Conservation (phyloP, 352 stramenopile species). For the Pythium scleroteichum region DNA sequence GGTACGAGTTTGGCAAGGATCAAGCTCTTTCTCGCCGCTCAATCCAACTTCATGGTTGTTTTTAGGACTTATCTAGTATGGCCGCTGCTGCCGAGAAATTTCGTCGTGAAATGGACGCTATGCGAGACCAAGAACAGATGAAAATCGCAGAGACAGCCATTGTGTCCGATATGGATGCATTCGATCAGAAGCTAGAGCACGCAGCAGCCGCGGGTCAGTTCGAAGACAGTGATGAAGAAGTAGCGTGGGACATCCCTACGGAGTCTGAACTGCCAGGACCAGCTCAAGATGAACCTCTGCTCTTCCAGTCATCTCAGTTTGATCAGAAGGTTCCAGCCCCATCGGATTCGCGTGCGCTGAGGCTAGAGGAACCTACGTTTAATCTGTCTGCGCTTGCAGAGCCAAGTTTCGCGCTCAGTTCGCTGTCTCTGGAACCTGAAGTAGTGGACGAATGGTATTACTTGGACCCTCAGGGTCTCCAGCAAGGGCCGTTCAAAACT, state of each 20-base stretch:
- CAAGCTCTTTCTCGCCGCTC: neutral
- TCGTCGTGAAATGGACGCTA: constrained; percentile 83
- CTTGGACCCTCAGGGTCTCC: constrained; percentile 76
- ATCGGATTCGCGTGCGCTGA: constrained; percentile 3
- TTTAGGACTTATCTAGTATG: constrained; percentile 80
- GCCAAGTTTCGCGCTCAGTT: constrained; percentile 29
- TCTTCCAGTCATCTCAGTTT: constrained; percentile 24
- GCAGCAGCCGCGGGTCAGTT: constrained; percentile 75
- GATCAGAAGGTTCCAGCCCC: constrained; percentile 17
- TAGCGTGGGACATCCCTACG: constrained; percentile 50
- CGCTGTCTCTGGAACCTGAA: constrained; percentile 33
- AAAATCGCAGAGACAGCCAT: constrained; percentile 25
- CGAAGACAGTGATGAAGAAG: constrained; percentile 82
- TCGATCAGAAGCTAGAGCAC: constrained; percentile 80
- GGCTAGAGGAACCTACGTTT: constrained; percentile 19
- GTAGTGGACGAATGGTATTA: constrained; percentile 86
- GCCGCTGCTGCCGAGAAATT: constrained; percentile 79
- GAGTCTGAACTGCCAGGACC: constrained; percentile 12
- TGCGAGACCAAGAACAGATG: constrained; percentile 43
- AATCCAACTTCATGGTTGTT: constrained; percentile 5
- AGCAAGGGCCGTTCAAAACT: constrained; percentile 86
- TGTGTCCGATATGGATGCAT: constrained; percentile 57
- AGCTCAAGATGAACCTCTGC: constrained; percentile 18
- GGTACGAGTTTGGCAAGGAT: constrained; percentile 11
- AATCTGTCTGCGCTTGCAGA: constrained; percentile 23